Evolutionary conservation across 73 alveolate genomes (phyloP).

Genomic region (Halteria grandinella): DNA sequence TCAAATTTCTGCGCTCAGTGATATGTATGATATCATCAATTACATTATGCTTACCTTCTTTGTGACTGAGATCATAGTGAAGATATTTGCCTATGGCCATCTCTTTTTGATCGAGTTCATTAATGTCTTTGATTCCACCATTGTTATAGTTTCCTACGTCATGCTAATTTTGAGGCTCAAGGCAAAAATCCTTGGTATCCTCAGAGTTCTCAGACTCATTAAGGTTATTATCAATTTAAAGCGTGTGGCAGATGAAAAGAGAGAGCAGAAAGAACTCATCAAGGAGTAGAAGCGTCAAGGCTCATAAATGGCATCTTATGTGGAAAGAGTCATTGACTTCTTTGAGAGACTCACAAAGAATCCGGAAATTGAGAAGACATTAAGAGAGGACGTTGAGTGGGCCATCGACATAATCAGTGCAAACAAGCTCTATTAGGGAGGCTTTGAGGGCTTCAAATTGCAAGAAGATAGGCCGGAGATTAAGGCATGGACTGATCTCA

Average conservation of each 20-base stretch:
- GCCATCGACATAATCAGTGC: conserved; percentile 58
- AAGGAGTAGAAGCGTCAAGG: conserved; percentile 72
- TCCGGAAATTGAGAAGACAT: conserved; percentile 56
- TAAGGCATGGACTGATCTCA: conserved; percentile 70
- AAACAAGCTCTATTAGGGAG: conserved; percentile 59
- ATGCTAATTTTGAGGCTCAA: conserved; percentile 42
- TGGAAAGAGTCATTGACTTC: conserved; percentile 70
- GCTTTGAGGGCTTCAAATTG: conserved; percentile 57
- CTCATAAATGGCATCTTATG: conserved; percentile 64
- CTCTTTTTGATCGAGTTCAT: conserved; percentile 53
- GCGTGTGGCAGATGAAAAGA: conserved; percentile 72
- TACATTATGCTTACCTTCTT: conserved; percentile 53
- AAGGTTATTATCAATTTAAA: conserved; percentile 77
- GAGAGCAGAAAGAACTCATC: conserved; percentile 59
- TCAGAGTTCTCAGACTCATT: conserved; percentile 67
- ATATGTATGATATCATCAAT: conserved; percentile 53
- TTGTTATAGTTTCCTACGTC: conserved; percentile 60
- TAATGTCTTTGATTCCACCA: conserved; percentile 61
- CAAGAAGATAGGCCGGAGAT: conserved; percentile 52
- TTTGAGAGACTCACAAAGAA: conserved; percentile 55
- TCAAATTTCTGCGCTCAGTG: neutral
- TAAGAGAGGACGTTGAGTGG: conserved; percentile 67
- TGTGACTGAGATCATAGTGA: conserved; percentile 58
- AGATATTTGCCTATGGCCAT: conserved; percentile 64
- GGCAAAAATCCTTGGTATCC: conserved; percentile 57